These are phyloP conservation scores for Verticillium tricorpus DNA, from an alignment of 2,329 filamentous ascomycete species.

Conservation along the genomic window DNA sequence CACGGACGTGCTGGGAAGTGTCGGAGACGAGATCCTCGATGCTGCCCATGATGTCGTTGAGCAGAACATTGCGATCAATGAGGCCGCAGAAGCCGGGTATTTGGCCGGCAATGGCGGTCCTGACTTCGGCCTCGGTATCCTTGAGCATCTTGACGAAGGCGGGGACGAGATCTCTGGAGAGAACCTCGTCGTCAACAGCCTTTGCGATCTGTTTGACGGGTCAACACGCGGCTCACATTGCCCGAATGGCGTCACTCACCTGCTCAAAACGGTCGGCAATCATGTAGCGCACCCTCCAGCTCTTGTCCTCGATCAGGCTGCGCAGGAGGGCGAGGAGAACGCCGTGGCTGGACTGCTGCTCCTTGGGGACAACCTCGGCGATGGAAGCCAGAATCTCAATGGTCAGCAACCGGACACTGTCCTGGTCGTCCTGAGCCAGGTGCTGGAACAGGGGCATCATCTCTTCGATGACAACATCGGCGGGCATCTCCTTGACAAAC, in stretches of 20 bases:
- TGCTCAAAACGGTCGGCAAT: slow-evolving; percentile 98
- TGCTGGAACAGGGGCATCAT: slow-evolving; percentile 99
- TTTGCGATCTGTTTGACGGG: slow-evolving; percentile 74
- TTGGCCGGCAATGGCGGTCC: slow-evolving; percentile 93
- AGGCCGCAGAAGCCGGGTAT: slow-evolving; percentile 95
- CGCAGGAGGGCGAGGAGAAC: slow-evolving; percentile 86
- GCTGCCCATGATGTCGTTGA: slow-evolving; percentile 94
- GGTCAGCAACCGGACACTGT: slow-evolving; percentile 91
- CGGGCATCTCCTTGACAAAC: slow-evolving; percentile 95
- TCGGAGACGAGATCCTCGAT: slow-evolving; percentile 96
- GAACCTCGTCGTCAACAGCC: slow-evolving; percentile 95
- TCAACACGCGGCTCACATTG: slow-evolving; percentile 10
- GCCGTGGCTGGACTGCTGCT: slow-evolving; percentile 94
- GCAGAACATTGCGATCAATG: slow-evolving; percentile 79
- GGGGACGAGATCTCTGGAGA: slow-evolving; percentile 88
- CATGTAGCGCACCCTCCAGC: slow-evolving; percentile 99
- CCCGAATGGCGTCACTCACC: slow-evolving; percentile 44
- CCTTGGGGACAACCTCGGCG: slow-evolving; percentile 94
- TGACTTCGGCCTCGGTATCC: slow-evolving; percentile 95
- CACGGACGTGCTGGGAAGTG: slow-evolving; percentile 92
- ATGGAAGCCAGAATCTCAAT: slow-evolving; percentile 96
- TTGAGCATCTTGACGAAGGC: slow-evolving; percentile 97
- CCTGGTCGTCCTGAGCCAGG: slow-evolving; percentile 92
- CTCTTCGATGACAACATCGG: slow-evolving; percentile 88
- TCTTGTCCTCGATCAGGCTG: slow-evolving; percentile 97